Base-by-base conservation (phyloP, 352 stramenopile genomes). In the Globisporangium polare region DNA sequence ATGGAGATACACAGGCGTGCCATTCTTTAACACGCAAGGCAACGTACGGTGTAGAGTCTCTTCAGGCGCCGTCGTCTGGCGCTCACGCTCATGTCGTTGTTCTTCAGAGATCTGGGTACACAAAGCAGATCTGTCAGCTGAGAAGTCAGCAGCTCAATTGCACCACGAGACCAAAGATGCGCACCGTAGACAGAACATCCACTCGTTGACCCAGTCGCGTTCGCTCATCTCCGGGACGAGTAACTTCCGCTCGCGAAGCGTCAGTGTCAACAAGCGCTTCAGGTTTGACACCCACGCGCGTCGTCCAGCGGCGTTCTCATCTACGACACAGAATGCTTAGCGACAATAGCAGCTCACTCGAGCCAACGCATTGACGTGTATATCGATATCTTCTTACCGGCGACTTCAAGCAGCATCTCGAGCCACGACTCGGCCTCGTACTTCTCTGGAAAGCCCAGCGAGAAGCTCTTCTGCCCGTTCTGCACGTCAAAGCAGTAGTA, bases 151-250 rank as follows among this genome's bases (percentile, higher is more conserved):
- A 39, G 26, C 39, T 47, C 55, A 58, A 67, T 26, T 26, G 56
- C 10, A 27, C 53, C 7, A 24, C 8, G 22, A 22, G 43, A 24
- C 17, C 5, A 46, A 46, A 46, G 41, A 52, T 58, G 8, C 72
- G 55, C 56, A 86, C 76, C 74, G 72, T 17, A 89, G 56, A 62
- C 83, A 93, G 42, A 88, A 90, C 24, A 80, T 80, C 86, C 86
- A 94, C 62, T 94, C 86, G 26, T 72, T 88, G 51, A 86, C 75
- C 86, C 86, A 94, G 62, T 94, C 86, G 17, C 86, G 70, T 12
- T 89, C 71, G 13, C 74, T 72, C 77, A 94, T 90, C 0, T 72
- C 63, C 0, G 69, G 58, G 20, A 90, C 71, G 18, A 92, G 42
- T 7, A 86, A 66, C 1, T 71, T 69, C 45, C 86, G 80, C 35